Conservation (phyloP, 2,329 filamentous ascomycete genomes). For the Fusarium incarnatum region DNA sequence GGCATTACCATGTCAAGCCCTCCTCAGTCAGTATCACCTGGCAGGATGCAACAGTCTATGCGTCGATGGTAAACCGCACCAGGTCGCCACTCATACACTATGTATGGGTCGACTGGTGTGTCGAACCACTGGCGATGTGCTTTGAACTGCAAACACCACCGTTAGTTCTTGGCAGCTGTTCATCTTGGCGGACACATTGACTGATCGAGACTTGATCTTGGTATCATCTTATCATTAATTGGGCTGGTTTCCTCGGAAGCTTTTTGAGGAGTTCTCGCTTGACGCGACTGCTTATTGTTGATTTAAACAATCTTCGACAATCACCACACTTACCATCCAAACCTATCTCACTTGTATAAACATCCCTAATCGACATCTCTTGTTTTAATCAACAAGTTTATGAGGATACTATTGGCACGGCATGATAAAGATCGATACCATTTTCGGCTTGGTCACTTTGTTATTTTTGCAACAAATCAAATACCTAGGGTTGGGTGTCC, state of each 20-base stretch:
- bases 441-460: conserved; percentile 52
- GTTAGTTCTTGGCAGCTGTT: conserved; percentile 58
- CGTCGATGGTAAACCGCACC: conserved; percentile 64
- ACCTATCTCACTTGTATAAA: conserved; percentile 59
- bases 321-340: conserved; percentile 34
- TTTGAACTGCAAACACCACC: conserved; percentile 52
- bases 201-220: conserved; percentile 50
- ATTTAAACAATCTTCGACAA: conserved; percentile 44
- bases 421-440: conserved; percentile 62
- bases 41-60: conserved; percentile 68
- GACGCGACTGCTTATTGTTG: conserved; percentile 47
- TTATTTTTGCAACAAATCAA: conserved; percentile 47
- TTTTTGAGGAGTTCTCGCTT: conserved; percentile 42
- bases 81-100: conserved; percentile 47
- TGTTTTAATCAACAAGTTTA: conserved; percentile 48
- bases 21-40: conserved; percentile 76
- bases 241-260: conserved; percentile 55
- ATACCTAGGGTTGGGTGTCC: conserved; percentile 47
- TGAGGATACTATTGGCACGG: conserved; percentile 55
- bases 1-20: conserved; percentile 90
- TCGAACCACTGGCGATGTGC: conserved; percentile 53
- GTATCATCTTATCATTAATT: conserved; percentile 57
- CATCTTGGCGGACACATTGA: conserved; percentile 63
- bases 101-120: conserved; percentile 50
- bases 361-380: conserved; percentile 60